Evolutionary conservation across 441 rosid species (phyloP).

Genomic region (Daphne laureola): DNA sequence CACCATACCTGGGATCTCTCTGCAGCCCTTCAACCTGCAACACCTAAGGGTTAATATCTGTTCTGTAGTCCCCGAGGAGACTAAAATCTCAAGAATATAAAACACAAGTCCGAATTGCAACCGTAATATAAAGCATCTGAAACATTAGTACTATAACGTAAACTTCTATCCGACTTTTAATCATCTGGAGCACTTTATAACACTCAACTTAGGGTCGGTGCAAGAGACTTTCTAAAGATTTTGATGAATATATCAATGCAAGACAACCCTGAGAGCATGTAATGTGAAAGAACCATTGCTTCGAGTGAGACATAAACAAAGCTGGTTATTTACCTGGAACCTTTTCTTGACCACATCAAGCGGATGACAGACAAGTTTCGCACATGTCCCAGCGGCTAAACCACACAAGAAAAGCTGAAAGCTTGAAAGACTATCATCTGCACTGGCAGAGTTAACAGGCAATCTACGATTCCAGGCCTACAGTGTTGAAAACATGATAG

Average conservation of each 20-base stretch:
- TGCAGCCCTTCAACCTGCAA: conserved; percentile 84
- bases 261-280: too few species aligned
- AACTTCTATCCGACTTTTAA: too few species aligned
- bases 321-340: conserved; percentile 59
- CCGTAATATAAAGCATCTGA: too few species aligned
- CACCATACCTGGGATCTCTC: conserved; percentile 89
- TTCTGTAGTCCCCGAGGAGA: too few species aligned
- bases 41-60: conserved; percentile 4
- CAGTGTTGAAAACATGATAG: not conserved
- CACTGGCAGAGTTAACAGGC: conserved; percentile 26
- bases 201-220: too few species aligned
- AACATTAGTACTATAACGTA: too few species aligned
- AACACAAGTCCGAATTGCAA: too few species aligned
- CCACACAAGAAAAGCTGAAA: conserved; percentile 86
- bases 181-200: too few species aligned
- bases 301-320: not conserved
- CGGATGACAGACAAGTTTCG: conserved; percentile 96
- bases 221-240: too few species aligned
- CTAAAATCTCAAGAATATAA: too few species aligned
- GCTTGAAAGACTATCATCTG: conserved; percentile 50
- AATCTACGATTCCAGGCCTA: conserved; percentile 66
- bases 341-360: conserved; percentile 96
- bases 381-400: conserved; percentile 86
- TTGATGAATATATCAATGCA: too few species aligned
- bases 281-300: too few species aligned